phyloP scores from a whole-genome alignment of 1,139 yeast genomes.

The Lizanozyma gosingica region DNA sequence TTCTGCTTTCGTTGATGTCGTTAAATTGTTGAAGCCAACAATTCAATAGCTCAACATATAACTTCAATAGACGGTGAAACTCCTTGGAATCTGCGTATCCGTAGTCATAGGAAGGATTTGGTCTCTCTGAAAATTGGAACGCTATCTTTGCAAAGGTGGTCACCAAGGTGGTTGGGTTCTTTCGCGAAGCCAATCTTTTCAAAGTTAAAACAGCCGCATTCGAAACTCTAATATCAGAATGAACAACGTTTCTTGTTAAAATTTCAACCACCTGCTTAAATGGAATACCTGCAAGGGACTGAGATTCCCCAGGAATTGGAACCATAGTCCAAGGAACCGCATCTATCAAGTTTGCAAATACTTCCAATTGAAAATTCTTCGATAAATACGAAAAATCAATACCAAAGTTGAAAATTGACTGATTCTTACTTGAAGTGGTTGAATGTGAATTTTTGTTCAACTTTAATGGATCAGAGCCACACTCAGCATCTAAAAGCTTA shows the following conservation, averaged over 20 bases:
- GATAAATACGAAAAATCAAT: slow-evolving; percentile 29
- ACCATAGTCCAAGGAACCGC: slow-evolving; percentile 62
- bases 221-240: slow-evolving; percentile 52
- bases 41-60: slow-evolving; percentile 69
- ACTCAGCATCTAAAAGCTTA: slow-evolving; percentile 49
- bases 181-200: slow-evolving; percentile 55
- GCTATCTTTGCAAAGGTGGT: slow-evolving; percentile 74
- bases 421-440: slow-evolving; percentile 5
- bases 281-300: slow-evolving; percentile 35
- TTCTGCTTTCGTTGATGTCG: slow-evolving; percentile 15
- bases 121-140: slow-evolving; percentile 69
- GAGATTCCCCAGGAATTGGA: slow-evolving; percentile 15
- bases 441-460: slow-evolving; percentile 2
- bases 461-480: slow-evolving; percentile 28
- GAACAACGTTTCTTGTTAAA: slow-evolving; percentile 67
- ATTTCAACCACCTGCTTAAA: slow-evolving; percentile 63
- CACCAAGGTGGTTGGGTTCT: slow-evolving; percentile 63
- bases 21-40: slow-evolving; percentile 71
- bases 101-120: slow-evolving; percentile 38
- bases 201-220: slow-evolving; percentile 56
- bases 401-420: slow-evolving; percentile 44
- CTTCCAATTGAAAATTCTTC: slow-evolving; percentile 39
- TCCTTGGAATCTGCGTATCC: slow-evolving; percentile 34
- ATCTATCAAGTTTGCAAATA: slow-evolving; percentile 64
- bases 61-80: slow-evolving; percentile 50